Evolutionary conservation across 2,329 filamentous ascomycete genomes (phyloP).

Genomic region (Hypomyces perniciosus): DNA sequence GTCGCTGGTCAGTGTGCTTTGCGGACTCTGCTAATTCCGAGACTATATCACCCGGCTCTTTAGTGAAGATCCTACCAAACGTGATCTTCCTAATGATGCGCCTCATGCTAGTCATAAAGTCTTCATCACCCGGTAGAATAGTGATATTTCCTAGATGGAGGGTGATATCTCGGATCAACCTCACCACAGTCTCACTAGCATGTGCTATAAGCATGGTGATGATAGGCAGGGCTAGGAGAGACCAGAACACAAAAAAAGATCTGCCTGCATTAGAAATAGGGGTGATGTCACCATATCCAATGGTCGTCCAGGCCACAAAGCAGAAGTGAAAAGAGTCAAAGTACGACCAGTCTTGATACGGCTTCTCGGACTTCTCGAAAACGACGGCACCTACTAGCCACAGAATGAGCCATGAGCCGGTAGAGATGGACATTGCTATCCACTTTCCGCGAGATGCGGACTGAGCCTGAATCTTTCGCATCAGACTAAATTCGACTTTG

Average conservation of each 20-base stretch:
- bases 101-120: neutral
- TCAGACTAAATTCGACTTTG: conserved; percentile 66
- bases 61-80: neutral
- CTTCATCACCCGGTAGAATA: conserved; percentile 41
- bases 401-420: conserved; percentile 62
- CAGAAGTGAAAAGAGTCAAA: conserved; percentile 81
- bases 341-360: conserved; percentile 61
- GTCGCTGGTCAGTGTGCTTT: neutral
- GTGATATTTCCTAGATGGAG: conserved; percentile 53
- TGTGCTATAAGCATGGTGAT: conserved; percentile 83
- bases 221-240: conserved; percentile 74
- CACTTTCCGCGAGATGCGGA: conserved; percentile 64
- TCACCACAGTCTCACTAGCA: conserved; percentile 78
- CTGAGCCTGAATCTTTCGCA: conserved; percentile 70
- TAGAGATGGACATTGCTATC: conserved; percentile 64
- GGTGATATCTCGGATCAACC: conserved; percentile 49
- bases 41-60: neutral
- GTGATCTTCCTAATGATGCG: conserved; percentile 6
- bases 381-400: conserved; percentile 77
- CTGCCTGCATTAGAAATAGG: conserved; percentile 73
- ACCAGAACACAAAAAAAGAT: conserved; percentile 92
- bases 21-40: neutral
- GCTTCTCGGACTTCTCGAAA: conserved; percentile 52
- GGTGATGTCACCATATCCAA: conserved; percentile 78
- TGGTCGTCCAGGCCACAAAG: conserved; percentile 75